Base-by-base conservation (phyloP, 2,329 filamentous ascomycete genomes). In the Penicillium sp. region DNA sequence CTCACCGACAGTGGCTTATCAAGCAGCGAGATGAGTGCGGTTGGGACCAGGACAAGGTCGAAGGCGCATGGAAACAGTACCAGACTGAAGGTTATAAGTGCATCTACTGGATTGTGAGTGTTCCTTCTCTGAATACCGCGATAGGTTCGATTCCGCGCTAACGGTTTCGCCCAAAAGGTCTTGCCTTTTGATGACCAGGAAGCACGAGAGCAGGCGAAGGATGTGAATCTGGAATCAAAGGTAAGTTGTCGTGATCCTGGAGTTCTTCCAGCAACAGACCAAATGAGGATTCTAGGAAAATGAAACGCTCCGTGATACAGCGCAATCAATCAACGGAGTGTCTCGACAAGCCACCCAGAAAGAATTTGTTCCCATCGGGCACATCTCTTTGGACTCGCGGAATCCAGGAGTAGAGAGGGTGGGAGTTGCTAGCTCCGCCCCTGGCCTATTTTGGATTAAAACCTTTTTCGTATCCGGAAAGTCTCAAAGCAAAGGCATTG, bases 31-130 rank as follows among this genome's bases (percentile, higher is more conserved):
- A 62, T 13, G 62, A 69, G 28, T 70, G 68, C 10, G 33, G 44
- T n/a, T 70, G 68, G 68, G 37, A 70, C 30, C 47, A 63, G 10
- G 68, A 66, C 3, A 62, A 64, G 22, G 67, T 70, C 13, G 63
- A 68, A 19, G 49, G n/a, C 1, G 47, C 56, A 30, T 70, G 68
- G 68, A 56, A 42, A 37, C 40, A 61, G 5, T 40, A 55, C n/a
- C 68, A 70, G 40, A 53, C 50, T 1, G 56, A 56, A 19, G 68
- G 68, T n/a, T 40, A 50, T 9, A 70, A 70, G 13, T 69, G 66
- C 26, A 65, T 70, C 8, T 69, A 65, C 49, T 70, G 68, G 68
- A 68, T 70, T 62, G 68, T 70, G 37, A 67, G 54, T 57, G 4
- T 3, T 37, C 7, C 10, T 2, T 12, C 1, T 22, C 3, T 12